Evolutionary conservation across 495 filamentous ascomycete genomes (phyloP).

Genomic region (Aspergillus ostianus): DNA sequence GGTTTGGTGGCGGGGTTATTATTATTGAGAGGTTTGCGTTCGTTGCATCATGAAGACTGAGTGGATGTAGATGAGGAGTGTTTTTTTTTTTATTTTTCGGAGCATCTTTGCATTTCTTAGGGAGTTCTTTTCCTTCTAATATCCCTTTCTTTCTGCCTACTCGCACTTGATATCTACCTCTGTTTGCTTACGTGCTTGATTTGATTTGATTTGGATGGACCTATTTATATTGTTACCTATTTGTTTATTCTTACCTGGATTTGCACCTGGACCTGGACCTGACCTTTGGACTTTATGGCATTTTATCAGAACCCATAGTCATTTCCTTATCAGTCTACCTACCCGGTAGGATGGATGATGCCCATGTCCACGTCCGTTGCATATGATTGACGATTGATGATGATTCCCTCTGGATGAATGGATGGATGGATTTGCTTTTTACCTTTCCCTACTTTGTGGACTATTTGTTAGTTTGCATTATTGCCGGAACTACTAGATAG

Average conservation of each 20-base stretch:
- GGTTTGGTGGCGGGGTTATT: slow-evolving; percentile 91
- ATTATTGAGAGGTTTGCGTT: slow-evolving; percentile 38
- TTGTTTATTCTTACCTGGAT: no score
- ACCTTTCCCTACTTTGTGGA: no score
- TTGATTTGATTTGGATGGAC: background rate
- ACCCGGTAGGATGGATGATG: no score
- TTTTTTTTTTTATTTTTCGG: no score
- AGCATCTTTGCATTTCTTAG: background rate
- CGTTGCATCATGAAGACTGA: slow-evolving; percentile 2
- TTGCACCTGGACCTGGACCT: no score
- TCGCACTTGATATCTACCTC: background rate
- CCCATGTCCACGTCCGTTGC: background rate
- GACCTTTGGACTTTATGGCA: no score
- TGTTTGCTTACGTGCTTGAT: background rate
- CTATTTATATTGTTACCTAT: background rate
- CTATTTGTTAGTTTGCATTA: background rate
- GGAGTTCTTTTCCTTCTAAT: background rate
- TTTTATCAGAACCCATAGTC: no score
- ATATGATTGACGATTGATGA: background rate
- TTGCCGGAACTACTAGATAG: background rate
- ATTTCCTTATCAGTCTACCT: no score
- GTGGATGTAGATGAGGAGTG: background rate
- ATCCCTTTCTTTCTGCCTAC: background rate
- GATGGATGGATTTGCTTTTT: background rate
- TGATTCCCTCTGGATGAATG: background rate